phyloP scores from a whole-genome alignment of 495 filamentous ascomycete species.

The Chaetomium tenue region DNA sequence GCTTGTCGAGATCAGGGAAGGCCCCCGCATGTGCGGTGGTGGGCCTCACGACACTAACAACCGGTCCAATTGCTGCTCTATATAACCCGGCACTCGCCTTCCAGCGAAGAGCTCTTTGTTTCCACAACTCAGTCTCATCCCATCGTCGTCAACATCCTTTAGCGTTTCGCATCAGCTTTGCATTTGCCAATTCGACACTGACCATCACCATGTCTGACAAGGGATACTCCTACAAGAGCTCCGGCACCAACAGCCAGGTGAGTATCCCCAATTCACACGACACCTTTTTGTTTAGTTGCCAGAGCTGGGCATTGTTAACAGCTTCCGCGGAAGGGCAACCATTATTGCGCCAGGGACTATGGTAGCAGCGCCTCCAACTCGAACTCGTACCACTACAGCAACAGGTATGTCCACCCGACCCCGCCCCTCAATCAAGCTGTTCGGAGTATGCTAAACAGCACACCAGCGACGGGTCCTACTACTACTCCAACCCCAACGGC shows the following conservation, averaged over 20 bases:
- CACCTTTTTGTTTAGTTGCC: too few species aligned
- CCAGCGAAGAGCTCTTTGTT: neutral
- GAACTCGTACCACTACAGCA: conserved; percentile 60
- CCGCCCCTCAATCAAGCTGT: neutral
- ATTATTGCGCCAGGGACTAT: conserved; percentile 53
- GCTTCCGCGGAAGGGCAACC: conserved; percentile 46
- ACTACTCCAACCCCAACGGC: conserved; percentile 58
- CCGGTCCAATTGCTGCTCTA: neutral
- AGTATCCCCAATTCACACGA: conserved; percentile 3
- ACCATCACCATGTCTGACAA: conserved; percentile 36
- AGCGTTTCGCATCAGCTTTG: neutral
- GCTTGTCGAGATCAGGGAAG: neutral
- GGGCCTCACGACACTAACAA: neutral
- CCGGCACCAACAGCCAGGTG: conserved; percentile 47
- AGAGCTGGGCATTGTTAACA: neutral
- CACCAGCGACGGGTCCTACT: conserved; percentile 55
- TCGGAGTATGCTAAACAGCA: neutral
- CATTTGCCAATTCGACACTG: conserved; percentile 15
- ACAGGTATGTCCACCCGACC: conserved; percentile 29
- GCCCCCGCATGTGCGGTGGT: neutral
- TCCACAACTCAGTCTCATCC: neutral
- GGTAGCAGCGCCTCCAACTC: conserved; percentile 38
- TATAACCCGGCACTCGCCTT: neutral
- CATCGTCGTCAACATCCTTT: neutral
- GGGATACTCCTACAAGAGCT: conserved; percentile 43